Base-by-base conservation (phyloP, 2,329 filamentous ascomycete species). In the Alternaria postmessia region DNA sequence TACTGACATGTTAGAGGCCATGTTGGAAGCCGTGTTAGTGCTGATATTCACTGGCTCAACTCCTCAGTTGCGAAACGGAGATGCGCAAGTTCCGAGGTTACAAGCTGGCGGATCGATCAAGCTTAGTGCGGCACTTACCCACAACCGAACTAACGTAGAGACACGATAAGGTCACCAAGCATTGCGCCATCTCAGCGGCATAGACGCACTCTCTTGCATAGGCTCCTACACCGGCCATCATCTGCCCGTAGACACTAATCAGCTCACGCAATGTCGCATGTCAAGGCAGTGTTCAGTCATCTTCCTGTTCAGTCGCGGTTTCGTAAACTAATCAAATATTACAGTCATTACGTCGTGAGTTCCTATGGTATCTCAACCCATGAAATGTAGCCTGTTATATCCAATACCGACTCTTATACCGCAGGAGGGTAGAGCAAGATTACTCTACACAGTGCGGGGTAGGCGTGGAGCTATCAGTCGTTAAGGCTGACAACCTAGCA, bases 31-130 rank as follows among this genome's bases (percentile, higher is more conserved):
- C 30, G 34, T 52, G 18, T 26, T 24, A 46, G 48, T 41, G 48
- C n/a, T 41, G 26, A 14, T 30, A 16, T 38, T 47, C 24, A 38
- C 26, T 2, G 44, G 24, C 12, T 24, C 48, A 48, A 47, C 48
- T 52, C 48, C 9, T 52, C 48, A 28, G 28, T 44, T 38, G 46
- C 47, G 48, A 46, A 38, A 48, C 48, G 42, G 41, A 56, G 41
- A 30, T 26, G 48, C 24, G 18, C 55, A 58, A 44, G 55, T 46
- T 53, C 55, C 48, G 48, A 58, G 54, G 41, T 58, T 58, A 51
- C 39, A n/a, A 18, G 22, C 43, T n/a, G 43, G 5, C 8, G 43
- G 24, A 12, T 30, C 16, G 14, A 49, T 24, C 7, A 38, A 49
- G 46, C 24, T 49, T 49, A 36, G 46, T 32, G 46, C 46, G 16